Percentiles rank a stretch among this genome's conserved stretches.
Evolutionary conservation across 352 stramenopile species (phyloP).

Genomic region (Pythium aquatile): DNA sequence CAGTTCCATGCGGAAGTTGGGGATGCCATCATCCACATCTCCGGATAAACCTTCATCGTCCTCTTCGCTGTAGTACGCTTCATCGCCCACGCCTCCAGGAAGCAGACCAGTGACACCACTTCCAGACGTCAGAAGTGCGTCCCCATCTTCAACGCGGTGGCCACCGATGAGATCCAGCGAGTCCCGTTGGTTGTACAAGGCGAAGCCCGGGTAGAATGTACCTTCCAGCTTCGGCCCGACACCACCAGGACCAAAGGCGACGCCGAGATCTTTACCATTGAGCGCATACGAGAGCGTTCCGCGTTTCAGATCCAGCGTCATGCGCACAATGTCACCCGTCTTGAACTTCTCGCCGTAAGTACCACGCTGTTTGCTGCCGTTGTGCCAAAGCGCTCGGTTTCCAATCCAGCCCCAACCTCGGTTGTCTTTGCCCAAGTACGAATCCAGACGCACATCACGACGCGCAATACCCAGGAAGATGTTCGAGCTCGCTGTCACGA

Average conservation of each 20-base stretch:
- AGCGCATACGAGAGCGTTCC: conserved; percentile 86
- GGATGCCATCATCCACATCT: conserved; percentile 56
- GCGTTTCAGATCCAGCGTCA: conserved; percentile 81
- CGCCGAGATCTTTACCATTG: conserved; percentile 87
- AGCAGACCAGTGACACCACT: conserved; percentile 28
- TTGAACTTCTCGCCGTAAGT: conserved; percentile 92
- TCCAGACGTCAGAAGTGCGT: conserved; percentile 33
- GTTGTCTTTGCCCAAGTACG: conserved; percentile 91
- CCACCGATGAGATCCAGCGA: conserved; percentile 83
- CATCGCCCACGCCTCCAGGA: conserved; percentile 40
- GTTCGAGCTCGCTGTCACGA: conserved; percentile 87
- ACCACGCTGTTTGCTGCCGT: conserved; percentile 87
- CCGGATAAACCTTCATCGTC: conserved; percentile 49
- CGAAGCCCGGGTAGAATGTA: conserved; percentile 84
- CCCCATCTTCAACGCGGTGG: conserved; percentile 78
- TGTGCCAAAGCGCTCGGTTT: conserved; percentile 89
- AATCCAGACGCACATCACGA: conserved; percentile 82
- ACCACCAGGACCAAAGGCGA: conserved; percentile 85
- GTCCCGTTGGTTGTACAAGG: conserved; percentile 87
- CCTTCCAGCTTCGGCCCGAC: conserved; percentile 84
- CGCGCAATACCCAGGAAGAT: conserved; percentile 88
- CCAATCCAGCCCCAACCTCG: conserved; percentile 90
- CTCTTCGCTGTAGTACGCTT: conserved; percentile 83
- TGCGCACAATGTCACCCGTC: conserved; percentile 76
- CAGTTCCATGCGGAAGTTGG: conserved; percentile 85